Evolutionary conservation across 2,329 filamentous ascomycete genomes (phyloP).

Genomic region (Parastagonospora avenae): DNA sequence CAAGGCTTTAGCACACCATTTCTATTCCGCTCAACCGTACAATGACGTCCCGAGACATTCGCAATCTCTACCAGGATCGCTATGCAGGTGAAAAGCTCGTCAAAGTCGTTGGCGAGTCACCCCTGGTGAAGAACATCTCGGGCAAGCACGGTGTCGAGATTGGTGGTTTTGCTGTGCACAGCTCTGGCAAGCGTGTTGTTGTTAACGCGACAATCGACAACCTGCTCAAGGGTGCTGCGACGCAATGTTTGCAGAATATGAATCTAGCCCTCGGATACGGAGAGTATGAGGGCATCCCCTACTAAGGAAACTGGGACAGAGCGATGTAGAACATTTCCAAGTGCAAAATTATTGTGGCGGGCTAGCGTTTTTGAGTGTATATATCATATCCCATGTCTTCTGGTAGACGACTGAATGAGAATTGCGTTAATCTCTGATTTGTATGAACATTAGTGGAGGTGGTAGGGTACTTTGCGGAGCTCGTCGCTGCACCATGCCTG

Average conservation of each 20-base stretch:
- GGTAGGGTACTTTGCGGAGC: too few species aligned
- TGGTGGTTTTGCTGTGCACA: slow-evolving; percentile 93
- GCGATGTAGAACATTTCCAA: too few species aligned
- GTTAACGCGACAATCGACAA: slow-evolving; percentile 94
- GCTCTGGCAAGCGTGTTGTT: slow-evolving; percentile 87
- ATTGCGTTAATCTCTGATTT: too few species aligned
- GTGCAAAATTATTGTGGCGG: too few species aligned
- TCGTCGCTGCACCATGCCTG: too few species aligned
- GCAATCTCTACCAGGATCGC: slow-evolving; percentile 92
- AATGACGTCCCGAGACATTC: slow-evolving; percentile 90
- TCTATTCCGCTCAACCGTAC: slow-evolving; percentile 83
- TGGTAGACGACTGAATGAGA: neutral
- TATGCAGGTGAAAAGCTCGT: slow-evolving; percentile 96
- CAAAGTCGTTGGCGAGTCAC: slow-evolving; percentile 87
- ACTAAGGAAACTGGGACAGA: slow-evolving; percentile 19
- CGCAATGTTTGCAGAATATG: slow-evolving; percentile 95
- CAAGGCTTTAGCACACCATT: slow-evolving; percentile 70
- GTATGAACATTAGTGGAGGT: too few species aligned
- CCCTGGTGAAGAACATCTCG: slow-evolving; percentile 81
- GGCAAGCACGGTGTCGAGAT: slow-evolving; percentile 90
- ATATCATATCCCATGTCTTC: neutral
- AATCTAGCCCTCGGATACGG: slow-evolving; percentile 87
- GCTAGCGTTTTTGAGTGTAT: neutral
- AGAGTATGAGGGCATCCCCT: slow-evolving; percentile 86
- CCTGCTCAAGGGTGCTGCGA: slow-evolving; percentile 88